phyloP scores from a whole-genome alignment of 345 rosid species.

The Toxicodendron radicans region DNA sequence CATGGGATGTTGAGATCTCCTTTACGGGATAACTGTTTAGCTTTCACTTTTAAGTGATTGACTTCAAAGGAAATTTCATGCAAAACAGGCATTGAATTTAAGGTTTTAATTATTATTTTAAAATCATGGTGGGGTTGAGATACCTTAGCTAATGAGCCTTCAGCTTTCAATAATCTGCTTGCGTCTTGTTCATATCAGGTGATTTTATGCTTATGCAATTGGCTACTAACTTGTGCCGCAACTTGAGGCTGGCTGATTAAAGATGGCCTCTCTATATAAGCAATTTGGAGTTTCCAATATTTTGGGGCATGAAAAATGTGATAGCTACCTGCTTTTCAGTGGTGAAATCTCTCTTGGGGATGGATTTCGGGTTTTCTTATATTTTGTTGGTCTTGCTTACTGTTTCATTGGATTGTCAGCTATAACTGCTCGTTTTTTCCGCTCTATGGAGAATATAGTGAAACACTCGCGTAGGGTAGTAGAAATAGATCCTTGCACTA shows the following conservation, averaged over 20 bases:
- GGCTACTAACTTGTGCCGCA: slow-evolving; percentile 20
- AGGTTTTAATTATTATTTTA: background rate
- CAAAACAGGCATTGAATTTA: background rate
- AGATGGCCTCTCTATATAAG: slow-evolving; percentile 41
- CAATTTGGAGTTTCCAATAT: slow-evolving; percentile 27
- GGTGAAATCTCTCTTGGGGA: slow-evolving; percentile 56
- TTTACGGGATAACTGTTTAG: background rate
- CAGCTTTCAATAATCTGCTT: slow-evolving; percentile 9
- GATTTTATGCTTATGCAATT: slow-evolving; percentile 13
- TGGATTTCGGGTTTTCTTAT: slow-evolving; percentile 48
- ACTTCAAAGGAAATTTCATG: background rate
- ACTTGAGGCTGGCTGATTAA: slow-evolving; percentile 19
- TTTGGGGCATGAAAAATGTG: slow-evolving; percentile 44
- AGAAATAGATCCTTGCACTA: slow-evolving; percentile 60
- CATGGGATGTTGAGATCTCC: no score
- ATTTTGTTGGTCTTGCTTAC: slow-evolving; percentile 75
- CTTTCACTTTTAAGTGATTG: background rate
- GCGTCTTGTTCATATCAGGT: slow-evolving; percentile 28
- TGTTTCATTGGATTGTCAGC: slow-evolving; percentile 89
- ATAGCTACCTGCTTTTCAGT: slow-evolving; percentile 50
- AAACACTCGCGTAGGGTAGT: slow-evolving; percentile 82
- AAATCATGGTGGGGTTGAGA: background rate
- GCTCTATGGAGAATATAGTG: slow-evolving; percentile 90
- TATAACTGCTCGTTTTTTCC: slow-evolving; percentile 75
- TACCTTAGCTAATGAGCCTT: background rate